Base-by-base conservation (phyloP, 1,284 basidiomycete species). In the Leccinum subatratum region DNA sequence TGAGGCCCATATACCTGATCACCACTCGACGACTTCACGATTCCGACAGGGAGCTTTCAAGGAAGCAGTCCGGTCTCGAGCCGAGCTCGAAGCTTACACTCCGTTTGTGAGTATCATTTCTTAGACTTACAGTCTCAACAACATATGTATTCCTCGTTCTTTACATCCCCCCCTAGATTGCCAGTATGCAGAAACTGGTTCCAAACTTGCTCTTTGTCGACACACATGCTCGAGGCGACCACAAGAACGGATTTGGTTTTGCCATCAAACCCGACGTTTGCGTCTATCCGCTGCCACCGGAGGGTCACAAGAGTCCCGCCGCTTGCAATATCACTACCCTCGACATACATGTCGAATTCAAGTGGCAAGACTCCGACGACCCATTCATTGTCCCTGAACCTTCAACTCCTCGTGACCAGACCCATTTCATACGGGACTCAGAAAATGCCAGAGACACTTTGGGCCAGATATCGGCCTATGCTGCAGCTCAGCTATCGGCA, bases 331-430 rank as follows among this genome's bases (percentile, higher is more conserved):
- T 39, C n/a, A 12, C 18, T 25, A 60, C n/a, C 14, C 32, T 60
- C 58, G n/a, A 60, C n/a, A 60, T 60, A 6, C 58, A 60, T 60
- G 16, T 60, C 32, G 32, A 60, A 60, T 60, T 60, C 28, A 60
- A 60, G 32, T 60, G 58, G 58, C 30, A 60, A n/a, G n/a, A 37
- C 32, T 14, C 11, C 32, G 32, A 60, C 4, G 32, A 60, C 32
- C 58, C 32, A n/a, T 60, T 60, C 25, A 30, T 12, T 37, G 11
- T 25, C 30, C 32, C 58, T 25, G 14, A 58, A 32, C 56, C 4
- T 32, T 30, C 18, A 30, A 20, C 18, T 58, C 20, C 56, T 32
- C 18, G 56, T 4, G 28, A 58, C 45, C 16, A 48, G n/a, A 48
- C 45, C 4, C 45, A 48, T 48, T 48, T 48, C 45, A 48, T 58